Base-by-base conservation (phyloP, 2,329 filamentous ascomycete genomes). In the Hymenoscyphus fructigenus region DNA sequence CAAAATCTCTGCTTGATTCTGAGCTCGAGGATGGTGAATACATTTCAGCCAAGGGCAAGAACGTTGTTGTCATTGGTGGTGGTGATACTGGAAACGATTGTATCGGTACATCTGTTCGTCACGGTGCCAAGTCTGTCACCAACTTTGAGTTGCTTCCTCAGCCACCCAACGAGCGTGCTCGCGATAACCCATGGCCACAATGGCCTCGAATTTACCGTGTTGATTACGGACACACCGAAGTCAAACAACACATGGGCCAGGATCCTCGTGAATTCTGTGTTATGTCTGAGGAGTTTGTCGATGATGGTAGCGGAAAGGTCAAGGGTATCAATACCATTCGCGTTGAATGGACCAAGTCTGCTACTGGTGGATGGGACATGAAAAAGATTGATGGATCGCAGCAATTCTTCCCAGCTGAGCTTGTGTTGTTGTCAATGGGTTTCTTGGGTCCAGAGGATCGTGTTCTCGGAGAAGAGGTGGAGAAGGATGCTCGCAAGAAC, bases 21-120 rank as follows among this genome's bases (percentile, higher is more conserved):
- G 88, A 92, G 75, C 86, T 97, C 32, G 84, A 85, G 10, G 93
- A 98, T 74, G 88, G 89, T 32, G 80, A 90, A 62, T 98, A 97
- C 80, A 94, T 98, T 76, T 94, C 91, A 20, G 94, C 94, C 75
- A 97, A 96, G 82, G 93, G 88, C 81, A 97, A 97, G 86, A 84
- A 97, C 76, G 94, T 98, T 64, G 87, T 98, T 67, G 94, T 98
- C 75, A 97, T 98, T 79, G 94, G 94, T 76, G 94, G 94, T 81
- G 94, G 94, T 85, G 94, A 98, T 77, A 98, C 94, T 67, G 94
- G 94, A 76, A 98, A 98, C 76, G 94, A 97, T 79, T 97, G 94
- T 78, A 97, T 98, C 75, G 94, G 94, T 79, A 98, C 94, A 32
- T 97, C 93, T 12, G 91, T 97, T 66, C 93, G 94, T 61, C 94